These are phyloP conservation scores for Emmonsia crescens DNA, from an alignment of 2,329 filamentous ascomycete species.

Conservation along the genomic window DNA sequence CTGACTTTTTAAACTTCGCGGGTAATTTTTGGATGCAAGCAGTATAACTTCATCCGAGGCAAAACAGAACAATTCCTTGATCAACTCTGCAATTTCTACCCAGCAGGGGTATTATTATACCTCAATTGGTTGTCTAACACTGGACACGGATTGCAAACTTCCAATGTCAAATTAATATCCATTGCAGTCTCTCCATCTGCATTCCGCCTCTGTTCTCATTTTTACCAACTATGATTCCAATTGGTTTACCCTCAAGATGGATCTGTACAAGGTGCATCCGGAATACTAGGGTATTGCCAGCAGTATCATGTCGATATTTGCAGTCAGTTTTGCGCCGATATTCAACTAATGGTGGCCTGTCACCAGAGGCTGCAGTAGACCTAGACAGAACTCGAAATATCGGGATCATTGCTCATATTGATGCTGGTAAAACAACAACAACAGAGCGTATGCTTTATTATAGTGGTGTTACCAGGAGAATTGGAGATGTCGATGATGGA, in stretches of 20 bases:
- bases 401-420: conserved; percentile 96
- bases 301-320: not conserved
- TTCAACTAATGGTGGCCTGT: conserved; percentile 16
- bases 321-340: conserved; percentile 15
- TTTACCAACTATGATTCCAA: conserved; percentile 3
- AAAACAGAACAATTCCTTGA: not conserved
- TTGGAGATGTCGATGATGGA: conserved; percentile 92
- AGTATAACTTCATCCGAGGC: not conserved
- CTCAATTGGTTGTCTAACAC: not conserved
- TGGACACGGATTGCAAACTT: not conserved
- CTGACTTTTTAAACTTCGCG: not conserved
- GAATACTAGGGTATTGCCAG: not conserved
- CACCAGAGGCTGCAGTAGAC: conserved; percentile 15
- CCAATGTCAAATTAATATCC: not conserved
- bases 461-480: conserved; percentile 74
- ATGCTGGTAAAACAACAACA: conserved; percentile 96
- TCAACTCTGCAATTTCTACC: not conserved
- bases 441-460: conserved; percentile 99
- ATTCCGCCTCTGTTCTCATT: not conserved
- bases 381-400: conserved; percentile 74
- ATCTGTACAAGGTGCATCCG: conserved; percentile 10
- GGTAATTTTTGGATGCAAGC: not conserved
- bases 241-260: conserved; percentile 7
- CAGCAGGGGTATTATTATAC: not conserved
- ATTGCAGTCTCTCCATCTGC: not conserved